A percentile compares a stretch with the other conserved stretches of the same genome.
Conservation (phyloP, 1,139 yeast species). For the Diutina sp. region DNA sequence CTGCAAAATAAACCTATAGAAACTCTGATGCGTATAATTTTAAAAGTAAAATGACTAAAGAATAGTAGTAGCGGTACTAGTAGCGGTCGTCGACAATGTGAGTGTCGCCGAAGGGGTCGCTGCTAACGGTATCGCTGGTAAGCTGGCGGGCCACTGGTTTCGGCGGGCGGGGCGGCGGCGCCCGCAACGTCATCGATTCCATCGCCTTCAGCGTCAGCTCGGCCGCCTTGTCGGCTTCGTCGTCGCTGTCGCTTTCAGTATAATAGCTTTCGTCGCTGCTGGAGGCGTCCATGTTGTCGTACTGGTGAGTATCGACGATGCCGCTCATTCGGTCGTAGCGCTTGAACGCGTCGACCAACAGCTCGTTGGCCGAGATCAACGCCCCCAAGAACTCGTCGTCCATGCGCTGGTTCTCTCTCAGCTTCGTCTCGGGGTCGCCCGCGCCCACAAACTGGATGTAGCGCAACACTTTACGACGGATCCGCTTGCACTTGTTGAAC, state of each 20-base stretch:
- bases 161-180: conserved; percentile 24
- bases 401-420: conserved; percentile 17
- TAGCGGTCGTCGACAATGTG: not conserved
- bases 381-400: conserved; percentile 80
- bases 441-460: conserved; percentile 73
- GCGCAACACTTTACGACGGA: conserved; percentile 65
- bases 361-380: conserved; percentile 80
- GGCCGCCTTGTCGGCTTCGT: conserved; percentile 24
- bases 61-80: too few species aligned
- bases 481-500: conserved; percentile 63
- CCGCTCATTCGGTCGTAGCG: conserved; percentile 44
- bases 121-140: not conserved
- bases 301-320: conserved; percentile 19
- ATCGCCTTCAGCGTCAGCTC: conserved; percentile 2
- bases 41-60: too few species aligned
- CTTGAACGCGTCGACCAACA: conserved; percentile 61
- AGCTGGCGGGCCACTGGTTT: conserved; percentile 11
- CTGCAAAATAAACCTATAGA: too few species aligned
- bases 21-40: too few species aligned
- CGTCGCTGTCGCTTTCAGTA: conserved; percentile 17
- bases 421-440: conserved; percentile 21
- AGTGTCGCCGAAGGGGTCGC: conserved; percentile 55
- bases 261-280: conserved; percentile 31
- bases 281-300: conserved; percentile 13
- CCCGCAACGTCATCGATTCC: conserved; percentile 10